These are phyloP conservation scores for Zangia roseola DNA, from an alignment of 768 basidiomycete genomes.

Conservation along the genomic window DNA sequence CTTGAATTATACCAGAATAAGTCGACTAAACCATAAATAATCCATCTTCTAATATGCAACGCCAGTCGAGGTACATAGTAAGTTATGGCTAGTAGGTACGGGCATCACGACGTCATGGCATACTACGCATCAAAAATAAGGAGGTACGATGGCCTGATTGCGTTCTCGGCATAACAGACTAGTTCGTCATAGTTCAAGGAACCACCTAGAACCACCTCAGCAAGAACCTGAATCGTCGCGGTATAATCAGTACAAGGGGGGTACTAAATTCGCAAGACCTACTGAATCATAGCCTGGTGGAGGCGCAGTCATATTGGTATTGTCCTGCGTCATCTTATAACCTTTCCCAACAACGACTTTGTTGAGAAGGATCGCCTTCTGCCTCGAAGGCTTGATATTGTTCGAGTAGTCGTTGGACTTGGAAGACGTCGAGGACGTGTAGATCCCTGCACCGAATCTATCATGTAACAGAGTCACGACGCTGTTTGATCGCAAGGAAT, in stretches of 20 bases:
- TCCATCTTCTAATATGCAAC: not conserved
- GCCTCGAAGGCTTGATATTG: conserved; percentile 51
- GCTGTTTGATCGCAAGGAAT: not conserved
- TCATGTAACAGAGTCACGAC: conserved; percentile 3
- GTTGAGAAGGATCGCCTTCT: conserved; percentile 70
- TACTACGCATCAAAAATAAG: conserved; percentile 61
- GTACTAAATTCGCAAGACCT: conserved; percentile 20
- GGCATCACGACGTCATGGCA: too few relatives aligned
- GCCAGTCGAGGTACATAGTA: not conserved
- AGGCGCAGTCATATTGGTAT: conserved; percentile 51
- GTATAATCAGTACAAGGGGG: not conserved
- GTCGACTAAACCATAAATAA: conserved; percentile 8
- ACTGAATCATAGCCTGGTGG: conserved; percentile 70
- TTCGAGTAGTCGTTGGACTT: conserved; percentile 75
- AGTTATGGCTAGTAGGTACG: too few relatives aligned
- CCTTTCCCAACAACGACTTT: conserved; percentile 74
- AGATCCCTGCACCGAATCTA: conserved; percentile 70
- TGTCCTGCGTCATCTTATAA: conserved; percentile 61
- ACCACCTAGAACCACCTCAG: conserved; percentile 55
- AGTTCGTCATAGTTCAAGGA: conserved; percentile 71
- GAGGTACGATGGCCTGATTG: conserved; percentile 68
- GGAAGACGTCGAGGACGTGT: conserved; percentile 77
- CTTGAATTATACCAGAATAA: not conserved
- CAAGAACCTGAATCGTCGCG: conserved; percentile 50
- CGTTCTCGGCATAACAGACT: conserved; percentile 69